Evolutionary conservation across 2,329 filamentous ascomycete species (phyloP), one percentile per base, ranked within the genome.

Genomic region (Pseudocercospora fuligena): DNA sequence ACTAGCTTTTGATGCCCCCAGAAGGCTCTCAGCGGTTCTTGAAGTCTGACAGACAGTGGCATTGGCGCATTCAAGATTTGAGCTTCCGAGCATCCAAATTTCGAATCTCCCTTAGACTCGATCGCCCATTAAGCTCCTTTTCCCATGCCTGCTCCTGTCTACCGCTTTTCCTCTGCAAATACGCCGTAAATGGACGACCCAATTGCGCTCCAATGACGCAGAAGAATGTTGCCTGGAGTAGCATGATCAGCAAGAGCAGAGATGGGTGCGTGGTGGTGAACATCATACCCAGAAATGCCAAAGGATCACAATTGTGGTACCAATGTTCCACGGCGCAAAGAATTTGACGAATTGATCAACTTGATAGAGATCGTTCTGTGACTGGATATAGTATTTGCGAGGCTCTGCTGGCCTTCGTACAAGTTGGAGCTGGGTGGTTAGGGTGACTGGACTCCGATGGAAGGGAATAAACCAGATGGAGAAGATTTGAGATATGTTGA

Each of bases 341-440:
- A 96, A 95, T 72, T 90, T 89, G 67, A 94, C 81, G 69, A 89
- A 90, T 71, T 97, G 90, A 58, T 88, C 89, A 0, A 88, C 83
- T 73, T 94, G 92, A 75, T 97, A 97, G 7, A 94, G 80, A 75
- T 97, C 93, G 70, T 96, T 89, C 76, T 97, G 93, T 19, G 84
- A 86, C 6, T 83, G 78, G 69, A 97, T 94, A 76, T 89, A 91
- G 80, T 93, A 95, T 65, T 84, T 85, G 23, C 73, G 49, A 12
- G 63, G 56, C 25, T 27, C 51, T 25, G 62, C 23, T 23, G 68
- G 63, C 16, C 60, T 64, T 11, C 61, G 65, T 60, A 71, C 33
- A 57, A 79, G 73, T 31, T 75, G 71, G 12, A 80, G 72, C 8
- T 75, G 70, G 27, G 72, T 77, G 27, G 78, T 74, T 12, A 79